phyloP scores from a whole-genome alignment of 257 asterid genomes.

The Solanum pennellii region DNA sequence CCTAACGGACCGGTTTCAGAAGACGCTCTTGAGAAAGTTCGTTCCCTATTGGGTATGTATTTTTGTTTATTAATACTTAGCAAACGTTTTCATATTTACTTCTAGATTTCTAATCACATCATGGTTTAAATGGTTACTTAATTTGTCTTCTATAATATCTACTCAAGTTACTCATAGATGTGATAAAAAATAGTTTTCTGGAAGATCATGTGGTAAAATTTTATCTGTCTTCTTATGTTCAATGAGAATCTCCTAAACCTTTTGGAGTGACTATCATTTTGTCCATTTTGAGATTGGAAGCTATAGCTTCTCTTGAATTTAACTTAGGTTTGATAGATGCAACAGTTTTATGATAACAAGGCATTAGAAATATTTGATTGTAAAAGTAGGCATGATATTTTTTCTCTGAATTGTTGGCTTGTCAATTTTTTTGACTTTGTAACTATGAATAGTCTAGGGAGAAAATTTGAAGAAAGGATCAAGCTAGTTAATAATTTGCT shows the following conservation, averaged over 20 bases:
- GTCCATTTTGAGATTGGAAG: background rate
- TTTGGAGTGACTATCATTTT: background rate
- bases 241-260: background rate
- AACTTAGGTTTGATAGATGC: background rate
- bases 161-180: background rate
- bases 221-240: background rate
- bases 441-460: background rate
- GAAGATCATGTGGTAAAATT: background rate
- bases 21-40: constrained; percentile 80
- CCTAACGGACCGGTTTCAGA: constrained; percentile 92
- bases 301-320: background rate
- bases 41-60: constrained; percentile 68
- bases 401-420: background rate
- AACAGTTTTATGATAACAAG: background rate
- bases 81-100: background rate
- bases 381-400: background rate
- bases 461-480: background rate
- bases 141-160: background rate
- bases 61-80: background rate
- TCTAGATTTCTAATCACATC: background rate
- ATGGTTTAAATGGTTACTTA: background rate
- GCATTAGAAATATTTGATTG: background rate
- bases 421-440: background rate
- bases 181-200: background rate
- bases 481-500: background rate